Base-by-base conservation (phyloP, 2,329 filamentous ascomycete genomes). In the Ophiostoma novo-ulmi region DNA sequence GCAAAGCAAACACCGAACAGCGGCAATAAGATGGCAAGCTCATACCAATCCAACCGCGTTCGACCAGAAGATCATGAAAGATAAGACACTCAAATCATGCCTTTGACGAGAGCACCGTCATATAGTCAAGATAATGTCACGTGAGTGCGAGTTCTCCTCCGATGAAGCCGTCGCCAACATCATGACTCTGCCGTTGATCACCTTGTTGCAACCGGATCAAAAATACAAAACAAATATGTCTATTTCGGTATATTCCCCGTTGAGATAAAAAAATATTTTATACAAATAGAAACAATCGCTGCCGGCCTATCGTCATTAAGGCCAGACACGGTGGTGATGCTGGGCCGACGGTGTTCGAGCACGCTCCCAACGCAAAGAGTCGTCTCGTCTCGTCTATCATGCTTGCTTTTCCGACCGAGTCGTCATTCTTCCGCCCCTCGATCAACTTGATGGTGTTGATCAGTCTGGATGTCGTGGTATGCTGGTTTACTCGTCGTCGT, bases 401-500 rank as follows among this genome's bases (percentile, higher is more conserved):
- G 5, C 31, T 26, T 13, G 20, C 52, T 36, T 17, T 20, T 44
- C 5, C 3, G n/a, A 20, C 20, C 65, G 36, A 22, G 10, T 39
- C 52, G 13, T 20, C 36, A 8, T 31, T 22, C 26, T 31, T 31
- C 31, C 31, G 1, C 31, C 3, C 31, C 31, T 31, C 31, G 3
- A 31, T 31, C 31, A 31, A 31, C 31, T 3, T 4, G 31, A 4
- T 31, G 3, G 31, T 4, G 31, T 2, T 31, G 31, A 31, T 31
- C 31, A 31, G 31, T 31, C 31, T 58, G n/a, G 13, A 39, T 22
- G 41, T 41, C 39, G 67, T 58, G 41, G 10, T 39, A 20, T n/a
- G 35, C 17, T n/a, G 26, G 55, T 44, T 31, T 82, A 80, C 78
- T 90, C 89, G 74, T 89, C 87, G 74, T 89, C 89, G 74, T 89